Percentiles rank a stretch among this genome's conserved stretches.
These are phyloP conservation scores for Begonia fuchsioides DNA, from an alignment of 306 rosid species.

Conservation along the genomic window DNA sequence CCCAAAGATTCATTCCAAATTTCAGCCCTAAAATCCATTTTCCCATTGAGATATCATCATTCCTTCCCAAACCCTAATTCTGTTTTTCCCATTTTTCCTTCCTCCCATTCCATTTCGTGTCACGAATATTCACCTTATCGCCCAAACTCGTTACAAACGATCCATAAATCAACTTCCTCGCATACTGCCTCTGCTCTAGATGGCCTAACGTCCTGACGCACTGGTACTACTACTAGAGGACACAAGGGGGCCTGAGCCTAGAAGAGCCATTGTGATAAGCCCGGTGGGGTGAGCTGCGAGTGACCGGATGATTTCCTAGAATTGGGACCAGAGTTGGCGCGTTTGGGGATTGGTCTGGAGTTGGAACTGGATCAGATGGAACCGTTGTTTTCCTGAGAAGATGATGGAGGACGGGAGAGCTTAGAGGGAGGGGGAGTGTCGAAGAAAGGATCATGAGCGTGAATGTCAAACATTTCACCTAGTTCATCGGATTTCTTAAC, in stretches of 20 bases:
- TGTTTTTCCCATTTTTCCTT: no score
- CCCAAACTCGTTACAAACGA: conserved; percentile 63
- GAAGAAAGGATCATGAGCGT: conserved; percentile 17
- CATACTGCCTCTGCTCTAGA: conserved; percentile 24
- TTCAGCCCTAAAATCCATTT: no score
- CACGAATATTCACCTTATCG: conserved; percentile 50
- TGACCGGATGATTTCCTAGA: conserved; percentile 54
- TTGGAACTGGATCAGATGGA: conserved; percentile 74
- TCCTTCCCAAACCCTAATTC: no score
- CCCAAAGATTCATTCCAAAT: no score
- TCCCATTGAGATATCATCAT: no score
- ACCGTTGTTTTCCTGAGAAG: conserved; percentile 58
- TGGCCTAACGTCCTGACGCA: conserved; percentile 32
- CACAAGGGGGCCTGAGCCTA: conserved; percentile 48
- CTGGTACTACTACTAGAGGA: conserved; percentile 20
- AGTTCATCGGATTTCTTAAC: conserved; percentile 88
- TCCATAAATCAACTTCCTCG: conserved; percentile 56
- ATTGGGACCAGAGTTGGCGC: conserved; percentile 38
- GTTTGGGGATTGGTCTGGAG: conserved; percentile 38
- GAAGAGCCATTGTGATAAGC: conserved; percentile 66
- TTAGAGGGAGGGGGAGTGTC: conserved; percentile 19
- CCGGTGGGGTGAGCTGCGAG: conserved; percentile 50
- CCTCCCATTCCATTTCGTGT: no score
- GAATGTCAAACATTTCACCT: conserved; percentile 78
- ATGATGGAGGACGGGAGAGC: conserved; percentile 41